These are phyloP conservation scores for Cyberlindnera suaveolens DNA, from an alignment of 805 yeast genomes.

Conservation along the genomic window DNA sequence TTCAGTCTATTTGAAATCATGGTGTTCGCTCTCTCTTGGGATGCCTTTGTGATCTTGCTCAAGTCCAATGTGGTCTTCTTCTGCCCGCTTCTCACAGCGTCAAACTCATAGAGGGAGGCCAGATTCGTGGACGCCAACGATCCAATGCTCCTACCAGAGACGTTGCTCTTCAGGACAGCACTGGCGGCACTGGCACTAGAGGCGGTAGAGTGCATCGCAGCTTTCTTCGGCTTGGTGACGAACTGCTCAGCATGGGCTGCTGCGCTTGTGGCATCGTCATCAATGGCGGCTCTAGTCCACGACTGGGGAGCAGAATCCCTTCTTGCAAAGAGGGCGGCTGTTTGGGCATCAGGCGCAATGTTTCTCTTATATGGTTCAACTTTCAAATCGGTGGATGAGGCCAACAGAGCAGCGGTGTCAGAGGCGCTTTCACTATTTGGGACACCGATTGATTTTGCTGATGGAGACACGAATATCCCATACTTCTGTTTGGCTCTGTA, in stretches of 20 bases:
- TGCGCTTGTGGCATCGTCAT: conserved; percentile 43
- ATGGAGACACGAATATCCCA: conserved; percentile 54
- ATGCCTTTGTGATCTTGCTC: conserved; percentile 44
- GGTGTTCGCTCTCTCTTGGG: conserved; percentile 34
- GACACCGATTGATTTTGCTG: conserved; percentile 48
- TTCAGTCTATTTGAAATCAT: conserved; percentile 25
- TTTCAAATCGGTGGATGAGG: conserved; percentile 58
- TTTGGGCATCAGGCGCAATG: conserved; percentile 57
- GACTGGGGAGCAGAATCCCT: conserved; percentile 40
- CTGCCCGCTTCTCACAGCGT: conserved; percentile 35
- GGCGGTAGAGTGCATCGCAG: neutral
- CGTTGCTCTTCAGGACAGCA: conserved; percentile 19
- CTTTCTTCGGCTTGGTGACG: neutral
- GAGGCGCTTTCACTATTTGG: conserved; percentile 49
- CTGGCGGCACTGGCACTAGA: conserved; percentile 16
- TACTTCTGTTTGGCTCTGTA: conserved; percentile 69
- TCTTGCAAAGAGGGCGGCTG: conserved; percentile 50
- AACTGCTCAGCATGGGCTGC: conserved; percentile 25
- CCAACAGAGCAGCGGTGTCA: conserved; percentile 72
- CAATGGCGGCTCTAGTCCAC: conserved; percentile 46
- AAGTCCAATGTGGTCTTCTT: conserved; percentile 37
- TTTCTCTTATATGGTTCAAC: conserved; percentile 60
- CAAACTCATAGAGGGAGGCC: conserved; percentile 37
- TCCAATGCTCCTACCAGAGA: conserved; percentile 33
- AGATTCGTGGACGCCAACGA: conserved; percentile 33